Evolutionary conservation across 805 yeast species (phyloP).

Genomic region (Saturnispora kantuleensis): DNA sequence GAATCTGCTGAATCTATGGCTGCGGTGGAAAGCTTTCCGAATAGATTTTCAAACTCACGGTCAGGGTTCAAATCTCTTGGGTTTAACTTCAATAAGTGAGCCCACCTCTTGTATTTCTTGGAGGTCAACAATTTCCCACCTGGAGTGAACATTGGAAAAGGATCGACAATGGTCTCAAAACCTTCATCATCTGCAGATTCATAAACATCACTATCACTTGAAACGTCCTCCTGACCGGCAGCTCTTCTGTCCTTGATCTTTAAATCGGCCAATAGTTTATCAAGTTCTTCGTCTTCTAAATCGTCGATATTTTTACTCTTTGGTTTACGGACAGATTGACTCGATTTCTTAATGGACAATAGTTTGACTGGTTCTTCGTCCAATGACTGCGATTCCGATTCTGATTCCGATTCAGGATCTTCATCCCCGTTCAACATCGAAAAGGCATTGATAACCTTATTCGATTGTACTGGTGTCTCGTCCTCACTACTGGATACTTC

Average conservation of each 20-base stretch:
- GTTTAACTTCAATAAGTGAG: constrained; percentile 35
- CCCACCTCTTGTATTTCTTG: constrained; percentile 30
- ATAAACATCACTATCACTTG: constrained; percentile 22
- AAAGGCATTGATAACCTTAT: constrained; percentile 29
- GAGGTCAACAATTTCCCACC: constrained; percentile 36
- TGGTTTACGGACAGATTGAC: constrained; percentile 5
- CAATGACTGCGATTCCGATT: background rate
- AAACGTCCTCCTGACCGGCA: constrained; percentile 17
- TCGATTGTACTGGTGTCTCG: constrained; percentile 14
- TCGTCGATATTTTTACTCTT: constrained; percentile 21
- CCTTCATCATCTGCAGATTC: constrained; percentile 27
- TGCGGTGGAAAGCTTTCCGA: constrained; percentile 61
- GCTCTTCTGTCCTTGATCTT: constrained; percentile 16
- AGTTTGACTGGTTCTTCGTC: background rate
- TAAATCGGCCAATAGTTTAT: constrained; percentile 39
- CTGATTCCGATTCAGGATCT: constrained; percentile 10
- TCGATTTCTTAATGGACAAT: background rate
- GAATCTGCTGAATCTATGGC: constrained; percentile 69
- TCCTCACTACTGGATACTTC: constrained; percentile 11
- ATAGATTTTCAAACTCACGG: constrained; percentile 56
- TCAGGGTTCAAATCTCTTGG: constrained; percentile 62
- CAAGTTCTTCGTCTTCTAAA: constrained; percentile 36
- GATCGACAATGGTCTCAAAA: constrained; percentile 20
- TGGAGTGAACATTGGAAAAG: constrained; percentile 17
- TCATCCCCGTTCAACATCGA: constrained; percentile 32